Evolutionary conservation across 2,329 filamentous ascomycete species (phyloP).

Genomic region (Alternaria brassicae): DNA sequence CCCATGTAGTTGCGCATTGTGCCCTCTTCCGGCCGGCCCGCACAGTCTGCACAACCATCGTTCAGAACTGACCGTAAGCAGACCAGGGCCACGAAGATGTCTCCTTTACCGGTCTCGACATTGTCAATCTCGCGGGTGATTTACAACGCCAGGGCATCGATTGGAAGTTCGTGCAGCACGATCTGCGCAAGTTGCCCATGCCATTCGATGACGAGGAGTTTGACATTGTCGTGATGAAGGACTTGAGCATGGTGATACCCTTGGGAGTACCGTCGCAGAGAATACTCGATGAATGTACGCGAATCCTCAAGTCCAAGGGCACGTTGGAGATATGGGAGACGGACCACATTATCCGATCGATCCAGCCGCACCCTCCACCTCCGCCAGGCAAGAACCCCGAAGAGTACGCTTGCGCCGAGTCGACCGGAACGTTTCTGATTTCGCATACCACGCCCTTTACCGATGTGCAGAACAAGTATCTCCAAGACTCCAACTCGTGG

Average conservation of each 20-base stretch:
- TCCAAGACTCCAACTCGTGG: slow-evolving; percentile 86
- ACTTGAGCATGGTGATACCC: slow-evolving; percentile 74
- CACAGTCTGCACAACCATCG: neutral
- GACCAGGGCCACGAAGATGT: slow-evolving; percentile 70
- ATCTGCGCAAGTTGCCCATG: slow-evolving; percentile 75
- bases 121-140: slow-evolving; percentile 74
- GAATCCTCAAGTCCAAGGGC: slow-evolving; percentile 78
- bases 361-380: slow-evolving; percentile 77
- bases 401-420: slow-evolving; percentile 68
- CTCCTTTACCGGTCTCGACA: slow-evolving; percentile 82
- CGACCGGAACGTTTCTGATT: slow-evolving; percentile 81
- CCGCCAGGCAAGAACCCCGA: slow-evolving; percentile 64
- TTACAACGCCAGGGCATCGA: slow-evolving; percentile 76
- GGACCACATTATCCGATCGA: slow-evolving; percentile 81
- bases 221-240: slow-evolving; percentile 88
- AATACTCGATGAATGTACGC: slow-evolving; percentile 75
- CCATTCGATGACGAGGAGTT: slow-evolving; percentile 83
- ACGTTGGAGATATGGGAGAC: slow-evolving; percentile 88
- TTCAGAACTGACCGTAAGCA: slow-evolving; percentile 5
- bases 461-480: slow-evolving; percentile 78
- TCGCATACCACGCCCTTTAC: slow-evolving; percentile 83
- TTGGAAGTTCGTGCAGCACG: slow-evolving; percentile 89
- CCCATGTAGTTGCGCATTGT: neutral
- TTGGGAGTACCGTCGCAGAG: slow-evolving; percentile 61
- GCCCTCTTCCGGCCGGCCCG: neutral